Conservation (phyloP, 768 basidiomycete species). For the Lactarius sp. region DNA sequence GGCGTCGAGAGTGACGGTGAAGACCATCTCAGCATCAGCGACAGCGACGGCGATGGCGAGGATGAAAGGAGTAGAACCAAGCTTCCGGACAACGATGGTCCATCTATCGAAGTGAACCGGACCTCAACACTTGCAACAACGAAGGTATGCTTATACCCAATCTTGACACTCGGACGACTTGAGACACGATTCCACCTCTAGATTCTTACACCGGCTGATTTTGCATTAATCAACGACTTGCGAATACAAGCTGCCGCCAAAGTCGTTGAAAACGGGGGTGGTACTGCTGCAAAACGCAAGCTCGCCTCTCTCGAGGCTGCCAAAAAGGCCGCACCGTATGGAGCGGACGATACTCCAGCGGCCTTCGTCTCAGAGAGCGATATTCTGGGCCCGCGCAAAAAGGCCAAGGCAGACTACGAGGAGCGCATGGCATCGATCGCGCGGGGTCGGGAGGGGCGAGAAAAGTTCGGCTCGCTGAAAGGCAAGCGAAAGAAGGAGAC, state of each 20-base stretch:
- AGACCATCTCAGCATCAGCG: slow-evolving; percentile 69
- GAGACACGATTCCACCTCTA: slow-evolving; percentile 31
- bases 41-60: slow-evolving; percentile 86
- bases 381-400: slow-evolving; percentile 92
- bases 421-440: slow-evolving; percentile 89
- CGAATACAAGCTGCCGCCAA: slow-evolving; percentile 71
- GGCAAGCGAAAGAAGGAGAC: slow-evolving; percentile 86
- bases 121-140: slow-evolving; percentile 72
- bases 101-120: slow-evolving; percentile 33
- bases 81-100: slow-evolving; percentile 25
- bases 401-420: slow-evolving; percentile 87
- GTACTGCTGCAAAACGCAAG: slow-evolving; percentile 82
- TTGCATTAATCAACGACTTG: slow-evolving; percentile 85
- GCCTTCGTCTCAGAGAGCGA: slow-evolving; percentile 83
- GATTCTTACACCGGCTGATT: slow-evolving; percentile 98
- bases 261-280: slow-evolving; percentile 64
- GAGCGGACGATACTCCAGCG: slow-evolving; percentile 39
- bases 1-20: slow-evolving; percentile 68
- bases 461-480: slow-evolving; percentile 85
- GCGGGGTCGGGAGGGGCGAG: slow-evolving; percentile 90
- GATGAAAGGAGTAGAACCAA: slow-evolving; percentile 30
- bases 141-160: slow-evolving; percentile 45
- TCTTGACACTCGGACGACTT: slow-evolving; percentile 1
- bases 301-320: slow-evolving; percentile 73
- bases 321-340: slow-evolving; percentile 50